Conservation (phyloP, 1,139 yeast genomes). For the Blastobotrys persicus region DNA sequence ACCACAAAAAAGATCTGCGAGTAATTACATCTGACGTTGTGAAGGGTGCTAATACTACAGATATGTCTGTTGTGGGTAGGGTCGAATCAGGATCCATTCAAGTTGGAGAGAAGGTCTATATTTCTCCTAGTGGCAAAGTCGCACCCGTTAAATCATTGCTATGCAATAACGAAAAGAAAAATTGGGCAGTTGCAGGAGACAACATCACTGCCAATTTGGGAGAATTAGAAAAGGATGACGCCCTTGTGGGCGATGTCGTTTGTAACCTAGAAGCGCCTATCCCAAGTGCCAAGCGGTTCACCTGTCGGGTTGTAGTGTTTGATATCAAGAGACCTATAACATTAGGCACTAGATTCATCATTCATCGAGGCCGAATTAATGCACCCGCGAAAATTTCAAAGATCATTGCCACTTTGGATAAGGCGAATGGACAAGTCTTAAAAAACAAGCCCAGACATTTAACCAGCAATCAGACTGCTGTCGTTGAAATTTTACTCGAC, state of each 20-base stretch:
- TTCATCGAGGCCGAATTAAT: conserved; percentile 79
- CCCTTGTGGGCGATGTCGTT: conserved; percentile 73
- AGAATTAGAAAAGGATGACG: conserved; percentile 47
- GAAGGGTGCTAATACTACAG: conserved; percentile 32
- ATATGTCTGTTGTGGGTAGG: conserved; percentile 62
- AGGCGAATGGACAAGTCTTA: conserved; percentile 42
- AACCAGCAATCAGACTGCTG: conserved; percentile 68
- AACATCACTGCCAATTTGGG: conserved; percentile 60
- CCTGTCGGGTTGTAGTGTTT: conserved; percentile 61
- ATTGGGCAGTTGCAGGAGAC: conserved; percentile 67
- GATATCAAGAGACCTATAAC: conserved; percentile 71
- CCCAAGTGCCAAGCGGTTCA: conserved; percentile 50
- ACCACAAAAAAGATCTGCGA: conserved; percentile 37
- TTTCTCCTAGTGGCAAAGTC: conserved; percentile 51
- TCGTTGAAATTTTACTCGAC: conserved; percentile 62
- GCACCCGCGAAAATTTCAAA: conserved; percentile 68
- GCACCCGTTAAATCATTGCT: conserved; percentile 47
- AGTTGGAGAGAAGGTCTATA: conserved; percentile 65
- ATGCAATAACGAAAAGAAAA: conserved; percentile 33
- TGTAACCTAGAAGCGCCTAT: conserved; percentile 51
- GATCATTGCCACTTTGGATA: conserved; percentile 52
- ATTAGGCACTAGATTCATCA: conserved; percentile 76
- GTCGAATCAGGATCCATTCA: conserved; percentile 73
- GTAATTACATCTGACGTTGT: conserved; percentile 44
- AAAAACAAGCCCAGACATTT: conserved; percentile 68